Base-by-base conservation (phyloP, 2,329 filamentous ascomycete species). In the Byssochlamys sp. region DNA sequence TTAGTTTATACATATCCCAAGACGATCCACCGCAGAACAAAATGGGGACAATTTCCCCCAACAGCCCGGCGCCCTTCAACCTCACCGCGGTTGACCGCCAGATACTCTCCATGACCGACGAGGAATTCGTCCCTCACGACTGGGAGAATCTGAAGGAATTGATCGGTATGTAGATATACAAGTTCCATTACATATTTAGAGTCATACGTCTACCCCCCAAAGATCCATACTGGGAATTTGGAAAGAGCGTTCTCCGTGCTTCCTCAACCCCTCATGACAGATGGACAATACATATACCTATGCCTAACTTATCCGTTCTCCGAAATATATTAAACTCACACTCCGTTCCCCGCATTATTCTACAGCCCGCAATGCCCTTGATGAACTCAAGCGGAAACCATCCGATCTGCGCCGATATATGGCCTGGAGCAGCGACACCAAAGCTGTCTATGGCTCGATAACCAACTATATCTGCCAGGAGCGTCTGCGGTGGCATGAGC, bases 401-500 rank as follows among this genome's bases (percentile, higher is more conserved):
- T 83, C 80, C 60, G 79, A 83, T 62, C 73, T 85, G 14, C 75
- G 76, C 66, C 78, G 80, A 55, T 86, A 86, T 65, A 75, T 85
- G n/a, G 74, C 76, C 31, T 86, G 83, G 83, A 80, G 79, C 2
- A 71, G 72, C 48, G 71, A 78, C 35, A 81, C 78, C 48, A 84
- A 84, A 63, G 66, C 70, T n/a, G 65, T 75, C 45, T 83, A 83
- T 67, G 82, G 82, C 54, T 76, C 76, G 45, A 80, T 83, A 52
- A 81, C 78, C 53, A 75, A 79, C 57, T 86, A 80, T 66, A 77
- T 86, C 39, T 78, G 82, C 55, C 69, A 75, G 55, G 73, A 80
- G 60, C 79, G 83, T 2, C 73, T 86, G 10, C 71, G 72, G 55
- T 86, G 84, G 84, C 66, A 61, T 12, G 62, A 73, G 1, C 64